Conservation (phyloP, 2,329 filamentous ascomycete species). For the Scytalidium sp. region DNA sequence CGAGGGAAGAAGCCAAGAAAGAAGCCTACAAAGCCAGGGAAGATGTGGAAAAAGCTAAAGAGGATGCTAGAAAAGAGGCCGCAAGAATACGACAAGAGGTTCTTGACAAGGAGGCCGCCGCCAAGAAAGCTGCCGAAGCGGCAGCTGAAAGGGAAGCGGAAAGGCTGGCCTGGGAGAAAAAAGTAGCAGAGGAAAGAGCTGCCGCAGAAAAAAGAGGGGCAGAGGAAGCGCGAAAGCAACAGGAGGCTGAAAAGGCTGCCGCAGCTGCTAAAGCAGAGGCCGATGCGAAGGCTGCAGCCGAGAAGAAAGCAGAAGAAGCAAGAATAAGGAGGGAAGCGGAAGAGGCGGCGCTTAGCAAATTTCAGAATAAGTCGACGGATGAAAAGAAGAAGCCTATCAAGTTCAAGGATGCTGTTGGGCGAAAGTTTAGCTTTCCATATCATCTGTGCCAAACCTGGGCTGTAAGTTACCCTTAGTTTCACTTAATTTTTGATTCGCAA, state of each 20-base stretch:
- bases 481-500: conserved; percentile 1
- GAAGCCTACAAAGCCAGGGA: conserved; percentile 46
- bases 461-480: conserved; percentile 47
- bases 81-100: conserved; percentile 31
- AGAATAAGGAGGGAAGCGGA: conserved; percentile 33
- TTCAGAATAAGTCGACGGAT: conserved; percentile 31
- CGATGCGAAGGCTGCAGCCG: conserved; percentile 12
- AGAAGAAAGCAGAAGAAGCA: conserved; percentile 40
- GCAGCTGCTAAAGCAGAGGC: conserved; percentile 14
- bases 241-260: conserved; percentile 15
- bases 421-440: conserved; percentile 91
- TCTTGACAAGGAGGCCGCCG: conserved; percentile 30
- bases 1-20: conserved; percentile 35
- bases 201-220: conserved; percentile 15
- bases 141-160: conserved; percentile 12
- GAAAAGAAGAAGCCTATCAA: conserved; percentile 65
- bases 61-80: conserved; percentile 43
- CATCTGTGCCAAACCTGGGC: conserved; percentile 80
- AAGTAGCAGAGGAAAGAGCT: conserved; percentile 14
- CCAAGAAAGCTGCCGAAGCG: conserved; percentile 14
- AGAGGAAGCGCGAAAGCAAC: conserved; percentile 11
- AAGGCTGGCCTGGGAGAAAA: conserved; percentile 13
- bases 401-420: conserved; percentile 87
- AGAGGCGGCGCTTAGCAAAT: conserved; percentile 15
- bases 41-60: conserved; percentile 24